Percentiles rank a stretch among this genome's conserved stretches.
These are phyloP conservation scores for Tetrapisispora taiwanensis DNA, from an alignment of 805 yeast genomes.

Conservation along the genomic window DNA sequence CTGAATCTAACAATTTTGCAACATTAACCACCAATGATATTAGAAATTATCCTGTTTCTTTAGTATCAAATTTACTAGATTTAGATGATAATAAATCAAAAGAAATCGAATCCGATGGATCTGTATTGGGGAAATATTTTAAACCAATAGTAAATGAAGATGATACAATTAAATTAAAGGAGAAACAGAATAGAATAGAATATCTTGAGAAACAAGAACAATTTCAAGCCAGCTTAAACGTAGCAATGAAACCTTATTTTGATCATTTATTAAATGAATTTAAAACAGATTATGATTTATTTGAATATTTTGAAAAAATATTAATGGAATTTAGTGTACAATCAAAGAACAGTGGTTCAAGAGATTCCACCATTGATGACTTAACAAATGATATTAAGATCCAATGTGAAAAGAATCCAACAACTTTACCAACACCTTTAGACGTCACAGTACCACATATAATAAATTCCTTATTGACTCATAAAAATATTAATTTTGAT, in stretches of 20 bases:
- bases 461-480: constrained; percentile 13
- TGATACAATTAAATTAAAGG: background rate
- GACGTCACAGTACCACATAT: constrained; percentile 20
- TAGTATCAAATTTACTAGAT: constrained; percentile 12
- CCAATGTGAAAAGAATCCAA: constrained; percentile 4
- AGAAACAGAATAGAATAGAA: constrained; percentile 4
- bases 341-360: background rate
- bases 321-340: constrained; percentile 8
- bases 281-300: constrained; percentile 20
- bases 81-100: constrained; percentile 2
- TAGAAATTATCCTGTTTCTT: constrained; percentile 19
- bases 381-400: constrained; percentile 10
- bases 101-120: background rate
- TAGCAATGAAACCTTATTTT: constrained; percentile 16
- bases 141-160: background rate
- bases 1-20: constrained; percentile 2
- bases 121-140: background rate
- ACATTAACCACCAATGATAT: constrained; percentile 18
- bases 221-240: constrained; percentile 15
- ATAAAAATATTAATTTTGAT: constrained; percentile 11
- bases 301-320: constrained; percentile 9
- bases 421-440: constrained; percentile 21
- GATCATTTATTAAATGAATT: constrained; percentile 6
- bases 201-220: constrained; percentile 16
- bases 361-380: background rate